Evolutionary conservation across 1,139 yeast genomes (phyloP), one percentile per base, ranked within the genome.

Genomic region (Arxiozyma heterogenica): DNA sequence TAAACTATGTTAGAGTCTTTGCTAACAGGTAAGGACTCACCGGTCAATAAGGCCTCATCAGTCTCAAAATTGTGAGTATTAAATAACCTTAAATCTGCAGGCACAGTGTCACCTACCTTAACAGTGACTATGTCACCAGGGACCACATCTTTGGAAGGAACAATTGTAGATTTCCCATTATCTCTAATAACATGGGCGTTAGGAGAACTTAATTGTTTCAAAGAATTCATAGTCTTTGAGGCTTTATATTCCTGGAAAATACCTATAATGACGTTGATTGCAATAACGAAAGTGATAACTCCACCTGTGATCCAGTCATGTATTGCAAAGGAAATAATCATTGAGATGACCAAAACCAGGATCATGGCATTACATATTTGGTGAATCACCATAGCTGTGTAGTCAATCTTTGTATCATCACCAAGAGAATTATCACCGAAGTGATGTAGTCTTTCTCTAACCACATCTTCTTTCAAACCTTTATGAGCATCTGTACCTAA

Each of bases 191-290:
- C 79, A 64, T 89, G 90, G 12, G 97, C 95, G 64, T 85, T 88
- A 21, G 96, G 96, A 0, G 98, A 98, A 12, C 91, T 96, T 61
- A 93, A 78, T 63, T 86, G 85, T 68, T 86, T 90, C 61, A 93
- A 79, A 0, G 98, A 97, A 67, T 90, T 95, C 64, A 93, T 76
- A 5, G 96, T 87, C 73, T 93, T 87, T 66, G 94, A 97, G 0
- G 96, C 88, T 64, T 97, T 79, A 68, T 90, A 91, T 69, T 94
- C 98, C 71, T 93, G 98, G 43, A 90, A 87, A 68, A 93, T 86
- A 0, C 98, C 98, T 38, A 93, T 98, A 1, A 91, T 79, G 15
- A 93, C 97, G 50, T 93, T 97, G 61, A 93, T 86, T 45, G 84
- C 67, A 51, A 93, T 88, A n/a, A 97, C 98, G 58, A 89, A 76